Evolutionary conservation across 371 early-diverging fungal species (phyloP), one percentile per base, ranked within the genome.

Genomic region (Lichtheimia hyalospora): DNA sequence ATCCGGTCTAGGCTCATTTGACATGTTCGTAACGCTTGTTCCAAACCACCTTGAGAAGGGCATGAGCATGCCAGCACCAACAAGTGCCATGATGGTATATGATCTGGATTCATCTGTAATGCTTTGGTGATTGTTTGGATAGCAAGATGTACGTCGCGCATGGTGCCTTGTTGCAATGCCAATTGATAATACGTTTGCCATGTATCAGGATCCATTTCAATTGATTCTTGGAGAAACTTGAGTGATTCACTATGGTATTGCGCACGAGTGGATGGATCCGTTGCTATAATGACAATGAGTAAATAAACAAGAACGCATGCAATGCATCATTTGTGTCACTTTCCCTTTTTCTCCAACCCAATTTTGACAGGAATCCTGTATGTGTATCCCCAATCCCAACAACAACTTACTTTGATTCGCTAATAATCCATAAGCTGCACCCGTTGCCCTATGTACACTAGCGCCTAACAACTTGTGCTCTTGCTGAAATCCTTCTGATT

Each of bases 21-120:
- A 66, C 90, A 92, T 6, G 92, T 81, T 49, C 84, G 78, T 52
- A 91, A 65, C 0, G 93, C 96, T 54, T 85, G 73, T 10, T 49
- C 46, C 49, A 71, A 54, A 41, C 74, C 73, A 6, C 66, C 62
- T 49, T 73, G 78, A 5, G 48, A 54, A 12, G 77, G 75, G n/a
- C 88, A 84, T 3, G 92, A 88, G 15, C 90, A 72, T 16, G 93
- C 68, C 44, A 96, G 77, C 0, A 87, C 90, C 15, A 97, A 69
- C 21, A 97, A 75, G 67, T 97, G 92, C 94, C 95, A 97, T 1
- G 92, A 88, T 5, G 89, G 81, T 27, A 90, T 73, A 56, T 88
- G 81, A 1, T 71, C 60, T 0, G 91, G 68, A 40, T 92, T 84
- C 20, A 84, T 52, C 43, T 74, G 74, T 39, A 95, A 64, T 1